Evolutionary conservation across 345 rosid genomes (phyloP).

Genomic region (Sonneratia caseolaris): DNA sequence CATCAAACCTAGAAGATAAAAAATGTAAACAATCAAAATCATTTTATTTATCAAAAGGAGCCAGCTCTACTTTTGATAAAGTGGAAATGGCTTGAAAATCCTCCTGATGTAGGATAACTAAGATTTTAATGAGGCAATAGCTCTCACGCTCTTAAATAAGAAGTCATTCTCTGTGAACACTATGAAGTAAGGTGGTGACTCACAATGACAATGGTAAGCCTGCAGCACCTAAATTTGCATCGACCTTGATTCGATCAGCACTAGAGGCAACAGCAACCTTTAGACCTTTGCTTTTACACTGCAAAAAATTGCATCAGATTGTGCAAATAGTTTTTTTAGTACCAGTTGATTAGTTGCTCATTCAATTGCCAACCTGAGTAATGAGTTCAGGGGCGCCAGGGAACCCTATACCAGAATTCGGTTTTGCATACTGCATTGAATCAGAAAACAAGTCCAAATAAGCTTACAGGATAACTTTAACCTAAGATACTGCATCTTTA

Average conservation of each 20-base stretch:
- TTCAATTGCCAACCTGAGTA: slow-evolving; percentile 43
- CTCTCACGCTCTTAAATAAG: background rate
- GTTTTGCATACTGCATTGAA: slow-evolving; percentile 68
- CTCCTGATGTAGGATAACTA: background rate
- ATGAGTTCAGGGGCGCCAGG: slow-evolving; percentile 91
- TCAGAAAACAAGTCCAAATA: slow-evolving; percentile 4
- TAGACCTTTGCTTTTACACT: slow-evolving; percentile 82
- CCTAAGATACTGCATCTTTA: background rate
- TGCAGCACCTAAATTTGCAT: slow-evolving; percentile 92
- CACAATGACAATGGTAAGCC: slow-evolving; percentile 61
- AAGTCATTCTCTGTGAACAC: background rate
- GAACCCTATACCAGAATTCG: slow-evolving; percentile 88
- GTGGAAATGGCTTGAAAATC: background rate
- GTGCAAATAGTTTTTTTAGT: background rate
- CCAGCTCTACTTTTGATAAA: background rate
- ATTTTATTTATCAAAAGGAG: background rate
- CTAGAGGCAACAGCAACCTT: slow-evolving; percentile 97
- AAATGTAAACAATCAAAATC: slow-evolving; percentile 7
- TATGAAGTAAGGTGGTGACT: slow-evolving; percentile 14
- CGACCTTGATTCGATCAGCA: slow-evolving; percentile 92
- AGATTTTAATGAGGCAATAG: background rate
- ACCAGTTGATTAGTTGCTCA: slow-evolving; percentile 1
- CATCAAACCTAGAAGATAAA: slow-evolving; percentile 64
- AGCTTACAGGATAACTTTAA: background rate
- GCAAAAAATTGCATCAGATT: slow-evolving; percentile 3